Evolutionary conservation across 768 basidiomycete species (phyloP), one percentile per base, ranked within the genome.

Genomic region (Lactifluus hygrophoroides): DNA sequence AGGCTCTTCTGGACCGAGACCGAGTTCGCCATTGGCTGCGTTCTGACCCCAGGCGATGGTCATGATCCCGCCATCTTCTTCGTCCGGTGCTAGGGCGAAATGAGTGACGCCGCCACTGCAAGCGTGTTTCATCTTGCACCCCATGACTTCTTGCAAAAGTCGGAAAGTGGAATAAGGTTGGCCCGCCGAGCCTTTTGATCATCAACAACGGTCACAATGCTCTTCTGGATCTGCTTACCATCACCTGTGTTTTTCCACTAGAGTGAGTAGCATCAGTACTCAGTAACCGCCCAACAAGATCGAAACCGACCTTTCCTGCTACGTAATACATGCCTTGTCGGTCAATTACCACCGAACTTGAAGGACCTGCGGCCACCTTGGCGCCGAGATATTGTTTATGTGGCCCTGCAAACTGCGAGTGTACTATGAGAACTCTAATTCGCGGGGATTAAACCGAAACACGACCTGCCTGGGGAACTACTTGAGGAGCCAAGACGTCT

Each of bases 181-280:
- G 11, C 91, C 91, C 16, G 81, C 81, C n/a, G 93, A 94, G 25
- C 91, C 89, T 88, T 43, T n/a, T 47, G n/a, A 10, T 43, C 51
- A 17, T 56, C 50, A 64, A 54, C 53, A 35, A 51, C 17, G 25
- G 49, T 51, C 40, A 30, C 4, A 53, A 30, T 32, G 38, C 13
- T 30, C 32, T 37, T 13, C 17, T 11, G 40, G 38, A 44, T 10
- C 17, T 21, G 65, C 72, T 52, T 65, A 82, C 93, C 94, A 71
- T 96, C 94, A 11, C 94, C 94, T 6, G 91, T 93, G 63, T 85
- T 90, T 72, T 97, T 97, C 90, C 90, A 98, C 83, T 93, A 69
- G 14, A 40, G 67, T 28, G 52, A 34, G 19, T 43, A 30, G 51
- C 53, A 37, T 51, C 27, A 51, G n/a, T 28, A 27, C 32, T 9